These are phyloP conservation scores for Cutaneotrichosporon cyanovorans DNA, from an alignment of 1,284 basidiomycete species.

Conservation along the genomic window DNA sequence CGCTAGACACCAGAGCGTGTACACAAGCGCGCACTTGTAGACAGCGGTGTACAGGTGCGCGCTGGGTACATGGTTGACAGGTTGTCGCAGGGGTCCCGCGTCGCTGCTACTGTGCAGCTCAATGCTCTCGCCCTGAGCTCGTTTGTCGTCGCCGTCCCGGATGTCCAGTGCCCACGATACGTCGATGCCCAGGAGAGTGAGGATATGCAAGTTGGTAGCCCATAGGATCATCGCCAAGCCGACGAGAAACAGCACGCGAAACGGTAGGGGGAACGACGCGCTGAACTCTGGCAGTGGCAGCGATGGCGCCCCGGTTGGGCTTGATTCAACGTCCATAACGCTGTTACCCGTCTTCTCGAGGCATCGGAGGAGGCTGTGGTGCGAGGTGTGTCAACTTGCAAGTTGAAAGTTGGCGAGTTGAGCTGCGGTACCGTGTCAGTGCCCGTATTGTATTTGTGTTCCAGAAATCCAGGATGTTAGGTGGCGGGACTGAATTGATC, in stretches of 20 bases:
- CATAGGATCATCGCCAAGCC: conserved; percentile 67
- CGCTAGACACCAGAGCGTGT: conserved; percentile 54
- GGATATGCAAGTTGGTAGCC: conserved; percentile 80
- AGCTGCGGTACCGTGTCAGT: background rate
- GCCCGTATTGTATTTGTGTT: background rate
- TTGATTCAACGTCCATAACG: conserved; percentile 4
- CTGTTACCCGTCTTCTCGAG: background rate
- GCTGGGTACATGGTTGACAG: conserved; percentile 3
- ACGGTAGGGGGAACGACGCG: conserved; percentile 66
- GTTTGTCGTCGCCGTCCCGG: conserved; percentile 22
- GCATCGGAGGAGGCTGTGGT: background rate
- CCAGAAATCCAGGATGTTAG: background rate
- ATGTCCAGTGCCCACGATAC: conserved; percentile 55
- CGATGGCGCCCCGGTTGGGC: background rate
- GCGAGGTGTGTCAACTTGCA: background rate
- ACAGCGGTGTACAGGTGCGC: conserved; percentile 53
- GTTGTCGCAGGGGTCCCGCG: background rate
- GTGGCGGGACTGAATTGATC: too few species aligned
- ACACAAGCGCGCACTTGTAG: conserved; percentile 61
- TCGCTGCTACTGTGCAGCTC: background rate
- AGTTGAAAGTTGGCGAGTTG: too few species aligned
- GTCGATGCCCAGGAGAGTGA: conserved; percentile 67
- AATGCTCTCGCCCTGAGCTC: background rate
- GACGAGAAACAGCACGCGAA: conserved; percentile 65
- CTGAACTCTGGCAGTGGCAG: conserved; percentile 49